Evolutionary conservation across 2,329 filamentous ascomycete species (phyloP).

Genomic region (Fusarium robinianum): DNA sequence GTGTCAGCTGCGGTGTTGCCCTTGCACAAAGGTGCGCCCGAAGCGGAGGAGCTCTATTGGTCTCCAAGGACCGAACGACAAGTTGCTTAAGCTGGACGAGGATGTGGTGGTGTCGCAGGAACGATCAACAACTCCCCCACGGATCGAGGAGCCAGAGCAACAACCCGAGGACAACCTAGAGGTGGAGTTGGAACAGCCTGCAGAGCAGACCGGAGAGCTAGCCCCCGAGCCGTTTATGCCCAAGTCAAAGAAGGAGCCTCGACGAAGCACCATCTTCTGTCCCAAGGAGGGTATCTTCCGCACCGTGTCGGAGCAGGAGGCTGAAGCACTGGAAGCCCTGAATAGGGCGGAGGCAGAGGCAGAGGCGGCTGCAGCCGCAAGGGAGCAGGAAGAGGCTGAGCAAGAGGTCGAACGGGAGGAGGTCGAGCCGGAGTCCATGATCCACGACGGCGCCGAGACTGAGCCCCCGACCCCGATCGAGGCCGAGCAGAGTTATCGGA

Average conservation of each 20-base stretch:
- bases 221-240: conserved; percentile 26
- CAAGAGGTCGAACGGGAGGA: conserved; percentile 21
- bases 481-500: conserved; percentile 41
- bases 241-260: conserved; percentile 47
- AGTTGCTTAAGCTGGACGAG: conserved; percentile 45
- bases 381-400: no score
- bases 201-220: conserved; percentile 34
- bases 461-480: conserved; percentile 43
- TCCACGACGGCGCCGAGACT: conserved; percentile 19
- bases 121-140: conserved; percentile 16
- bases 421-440: conserved; percentile 17
- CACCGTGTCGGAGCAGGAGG: conserved; percentile 60
- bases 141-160: conserved; percentile 26
- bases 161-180: conserved; percentile 10
- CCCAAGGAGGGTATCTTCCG: conserved; percentile 67
- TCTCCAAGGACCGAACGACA: conserved; percentile 35
- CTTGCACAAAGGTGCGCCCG: conserved; percentile 53
- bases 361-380: conserved; percentile 17
- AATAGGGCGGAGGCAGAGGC: conserved; percentile 29
- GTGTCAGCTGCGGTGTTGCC: conserved; percentile 70
- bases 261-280: conserved; percentile 60
- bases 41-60: conserved; percentile 34
- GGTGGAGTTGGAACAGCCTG: conserved; percentile 1
- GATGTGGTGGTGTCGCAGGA: conserved; percentile 35
- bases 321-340: conserved; percentile 48